Conservation (phyloP, 2,329 filamentous ascomycete genomes). For the Cytospora piceae region DNA sequence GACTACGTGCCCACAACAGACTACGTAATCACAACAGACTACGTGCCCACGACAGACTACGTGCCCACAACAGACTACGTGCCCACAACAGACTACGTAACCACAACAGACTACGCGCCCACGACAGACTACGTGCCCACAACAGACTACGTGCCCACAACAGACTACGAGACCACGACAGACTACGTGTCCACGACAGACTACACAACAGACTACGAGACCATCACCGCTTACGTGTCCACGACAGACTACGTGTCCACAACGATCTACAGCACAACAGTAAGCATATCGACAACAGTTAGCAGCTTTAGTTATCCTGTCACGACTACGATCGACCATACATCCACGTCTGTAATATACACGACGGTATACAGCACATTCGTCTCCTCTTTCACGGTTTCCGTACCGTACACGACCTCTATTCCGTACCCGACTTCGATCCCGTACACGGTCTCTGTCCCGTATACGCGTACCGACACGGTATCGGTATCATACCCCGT, state of each 20-base stretch:
- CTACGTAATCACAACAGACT: background rate
- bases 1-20: background rate
- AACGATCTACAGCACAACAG: conserved; percentile 19
- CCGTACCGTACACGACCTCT: background rate
- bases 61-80: conserved; percentile 16
- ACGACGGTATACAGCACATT: conserved; percentile 1
- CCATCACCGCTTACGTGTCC: background rate
- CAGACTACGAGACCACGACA: background rate
- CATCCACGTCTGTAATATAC: conserved; percentile 26
- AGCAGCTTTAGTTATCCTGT: conserved; percentile 3
- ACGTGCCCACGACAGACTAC: conserved; percentile 3
- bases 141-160: background rate
- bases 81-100: conserved; percentile 22
- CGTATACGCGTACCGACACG: conserved; percentile 20
- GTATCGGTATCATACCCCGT: conserved; percentile 1
- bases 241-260: conserved; percentile 30
- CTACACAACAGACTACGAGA: conserved; percentile 18
- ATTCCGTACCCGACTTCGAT: conserved; percentile 1
- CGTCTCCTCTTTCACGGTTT: background rate
- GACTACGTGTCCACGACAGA: background rate
- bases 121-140: background rate
- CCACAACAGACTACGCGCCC: conserved; percentile 1
- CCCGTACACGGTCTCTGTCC: conserved; percentile 3
- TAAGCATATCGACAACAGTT: background rate
- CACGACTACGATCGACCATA: conserved; percentile 30